phyloP scores from a whole-genome alignment of 345 rosid species.

The Streptanthus diversifolius region DNA sequence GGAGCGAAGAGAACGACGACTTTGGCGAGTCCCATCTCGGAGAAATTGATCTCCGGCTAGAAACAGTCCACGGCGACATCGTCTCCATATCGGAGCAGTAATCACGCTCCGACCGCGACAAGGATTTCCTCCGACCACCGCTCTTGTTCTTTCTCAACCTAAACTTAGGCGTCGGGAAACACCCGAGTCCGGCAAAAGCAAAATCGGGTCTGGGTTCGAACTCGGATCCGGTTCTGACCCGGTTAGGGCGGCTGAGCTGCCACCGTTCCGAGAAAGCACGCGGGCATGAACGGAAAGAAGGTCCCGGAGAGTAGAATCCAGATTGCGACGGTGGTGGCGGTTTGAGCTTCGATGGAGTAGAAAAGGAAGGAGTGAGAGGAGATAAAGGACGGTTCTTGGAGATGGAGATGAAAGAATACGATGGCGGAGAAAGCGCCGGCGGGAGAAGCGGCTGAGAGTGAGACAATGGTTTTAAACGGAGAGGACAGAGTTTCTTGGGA shows the following conservation, averaged over 20 bases:
- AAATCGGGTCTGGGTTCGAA: conserved; percentile 10
- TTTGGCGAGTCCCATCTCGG: conserved; percentile 51
- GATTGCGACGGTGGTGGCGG: conserved; percentile 69
- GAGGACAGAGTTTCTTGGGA: conserved; percentile 35
- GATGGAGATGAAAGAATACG: conserved; percentile 29
- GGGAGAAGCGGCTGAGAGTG: conserved; percentile 32
- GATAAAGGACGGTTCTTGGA: conserved; percentile 29
- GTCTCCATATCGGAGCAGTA: conserved; percentile 47
- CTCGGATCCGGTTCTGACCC: conserved; percentile 38
- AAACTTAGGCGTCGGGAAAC: conserved; percentile 59
- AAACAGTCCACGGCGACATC: conserved; percentile 50
- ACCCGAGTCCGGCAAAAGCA: conserved; percentile 43
- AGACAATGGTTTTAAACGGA: conserved; percentile 33
- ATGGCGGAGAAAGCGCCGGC: conserved; percentile 31
- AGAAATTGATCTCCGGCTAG: conserved; percentile 57
- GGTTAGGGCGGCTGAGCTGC: conserved; percentile 44
- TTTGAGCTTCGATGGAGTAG: conserved; percentile 44
- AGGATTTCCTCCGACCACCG: conserved; percentile 19
- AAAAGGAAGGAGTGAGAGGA: conserved; percentile 26
- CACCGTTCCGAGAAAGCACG: conserved; percentile 56
- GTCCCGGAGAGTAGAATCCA: conserved; percentile 40
- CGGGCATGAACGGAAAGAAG: conserved; percentile 62
- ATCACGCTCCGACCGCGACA: conserved; percentile 32
- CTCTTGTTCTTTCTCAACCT: conserved; percentile 44
- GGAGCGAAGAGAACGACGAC: conserved; percentile 60